Evolutionary conservation across 352 stramenopile genomes (phyloP).

Genomic region (Globisporangium irregulare): DNA sequence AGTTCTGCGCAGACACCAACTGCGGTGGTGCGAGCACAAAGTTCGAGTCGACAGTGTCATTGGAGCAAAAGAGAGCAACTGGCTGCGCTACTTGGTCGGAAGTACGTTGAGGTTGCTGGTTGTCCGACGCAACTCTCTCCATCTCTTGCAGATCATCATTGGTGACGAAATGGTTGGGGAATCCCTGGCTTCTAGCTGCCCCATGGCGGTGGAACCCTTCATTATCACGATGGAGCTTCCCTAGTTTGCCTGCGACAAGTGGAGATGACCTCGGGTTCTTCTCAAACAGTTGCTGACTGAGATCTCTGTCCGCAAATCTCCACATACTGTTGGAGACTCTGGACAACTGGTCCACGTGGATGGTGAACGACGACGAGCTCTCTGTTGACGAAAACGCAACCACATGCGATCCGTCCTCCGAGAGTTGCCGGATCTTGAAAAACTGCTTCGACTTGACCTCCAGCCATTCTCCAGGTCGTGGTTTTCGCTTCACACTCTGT

Average conservation of each 20-base stretch:
- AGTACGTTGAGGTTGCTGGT: background rate
- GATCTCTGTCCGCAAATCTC: slow-evolving; percentile 23
- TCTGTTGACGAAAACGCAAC: slow-evolving; percentile 20
- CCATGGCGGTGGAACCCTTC: slow-evolving; percentile 54
- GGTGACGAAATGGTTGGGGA: slow-evolving; percentile 51
- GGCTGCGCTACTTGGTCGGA: slow-evolving; percentile 11
- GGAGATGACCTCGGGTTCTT: background rate
- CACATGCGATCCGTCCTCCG: slow-evolving; percentile 29
- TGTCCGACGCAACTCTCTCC: background rate
- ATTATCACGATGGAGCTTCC: slow-evolving; percentile 53
- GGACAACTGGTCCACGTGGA: slow-evolving; percentile 27
- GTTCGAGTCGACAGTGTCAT: slow-evolving; percentile 65
- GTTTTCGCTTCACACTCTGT: slow-evolving; percentile 12
- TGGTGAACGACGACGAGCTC: slow-evolving; percentile 19
- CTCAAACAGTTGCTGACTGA: slow-evolving; percentile 4
- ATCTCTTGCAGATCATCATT: slow-evolving; percentile 18
- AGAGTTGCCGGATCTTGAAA: slow-evolving; percentile 40
- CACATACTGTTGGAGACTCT: slow-evolving; percentile 43
- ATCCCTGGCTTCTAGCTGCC: slow-evolving; percentile 45
- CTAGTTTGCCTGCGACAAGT: slow-evolving; percentile 19
- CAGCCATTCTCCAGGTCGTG: slow-evolving; percentile 50
- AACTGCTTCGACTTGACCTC: slow-evolving; percentile 46
- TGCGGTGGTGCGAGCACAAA: slow-evolving; percentile 56
- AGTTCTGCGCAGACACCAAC: slow-evolving; percentile 55
- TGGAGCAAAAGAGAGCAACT: slow-evolving; percentile 51